These are phyloP conservation scores for Crithidia acanthocephali DNA, from an alignment of 208 protist species.

Conservation along the genomic window DNA sequence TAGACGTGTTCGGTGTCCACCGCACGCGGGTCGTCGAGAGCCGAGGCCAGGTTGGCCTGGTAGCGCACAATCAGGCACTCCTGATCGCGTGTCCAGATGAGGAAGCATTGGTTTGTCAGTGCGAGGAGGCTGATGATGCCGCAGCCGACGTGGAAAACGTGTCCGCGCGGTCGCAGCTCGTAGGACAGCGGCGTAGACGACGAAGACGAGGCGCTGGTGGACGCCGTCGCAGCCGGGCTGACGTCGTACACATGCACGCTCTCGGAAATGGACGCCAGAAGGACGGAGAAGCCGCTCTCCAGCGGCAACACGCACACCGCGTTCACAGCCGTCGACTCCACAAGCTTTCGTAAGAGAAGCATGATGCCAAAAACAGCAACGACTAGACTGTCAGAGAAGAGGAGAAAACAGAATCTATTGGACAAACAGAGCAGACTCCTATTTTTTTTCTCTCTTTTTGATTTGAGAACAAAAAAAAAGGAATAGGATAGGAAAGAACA, in stretches of 20 bases:
- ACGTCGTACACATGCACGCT: slow-evolving; percentile 44
- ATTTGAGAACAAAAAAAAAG: too few species aligned
- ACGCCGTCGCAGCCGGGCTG: neutral
- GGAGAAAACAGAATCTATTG: neutral
- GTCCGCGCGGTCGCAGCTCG: slow-evolving; percentile 23
- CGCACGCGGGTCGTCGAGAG: neutral
- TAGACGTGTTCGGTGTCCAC: slow-evolving; percentile 16
- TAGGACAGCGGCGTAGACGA: neutral
- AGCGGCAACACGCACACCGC: slow-evolving; percentile 36
- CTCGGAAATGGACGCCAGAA: slow-evolving; percentile 35
- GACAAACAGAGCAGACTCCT: too few species aligned
- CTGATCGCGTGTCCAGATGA: slow-evolving; percentile 60
- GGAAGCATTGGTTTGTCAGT: slow-evolving; percentile 71
- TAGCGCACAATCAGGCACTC: slow-evolving; percentile 74
- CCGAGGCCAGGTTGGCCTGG: slow-evolving; percentile 56
- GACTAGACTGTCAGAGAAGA: neutral
- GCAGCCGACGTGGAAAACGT: slow-evolving; percentile 60
- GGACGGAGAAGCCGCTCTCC: slow-evolving; percentile 26
- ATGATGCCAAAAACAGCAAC: neutral
- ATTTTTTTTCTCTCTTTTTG: too few species aligned
- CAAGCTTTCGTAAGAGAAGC: slow-evolving; percentile 30
- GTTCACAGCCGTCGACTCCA: slow-evolving; percentile 26
- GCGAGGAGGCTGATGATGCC: slow-evolving; percentile 49
- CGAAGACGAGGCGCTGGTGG: neutral
- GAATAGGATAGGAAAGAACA: too few species aligned